Evolutionary conservation across 2,329 filamentous ascomycete genomes (phyloP), one percentile per base, ranked within the genome.

Genomic region (Fusarium sarcochroum): DNA sequence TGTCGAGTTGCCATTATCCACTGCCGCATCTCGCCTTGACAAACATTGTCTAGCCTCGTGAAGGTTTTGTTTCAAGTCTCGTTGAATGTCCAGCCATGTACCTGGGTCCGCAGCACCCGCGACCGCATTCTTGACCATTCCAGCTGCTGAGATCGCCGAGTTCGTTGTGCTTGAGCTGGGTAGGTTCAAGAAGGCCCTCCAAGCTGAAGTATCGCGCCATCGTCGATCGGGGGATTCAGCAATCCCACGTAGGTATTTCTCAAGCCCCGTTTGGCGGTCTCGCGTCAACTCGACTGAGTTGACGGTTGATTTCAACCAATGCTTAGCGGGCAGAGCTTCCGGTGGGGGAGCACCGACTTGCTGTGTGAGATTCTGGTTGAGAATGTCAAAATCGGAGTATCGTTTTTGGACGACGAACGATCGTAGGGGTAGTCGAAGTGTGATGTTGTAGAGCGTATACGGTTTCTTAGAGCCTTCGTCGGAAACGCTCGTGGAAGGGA

Each of bases 371-470:
- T 86, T 80, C 30, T 82, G 78, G 80, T 96, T 88, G 17, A 97
- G 88, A 46, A 84, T 78, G 56, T 83, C 82, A 76, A 96, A 96
- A 76, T 96, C 93, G 53, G 90, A 93, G 83, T 95, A 97, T 73
- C 93, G 91, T 80, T 94, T 95, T 74, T 90, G 89, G 7, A 94
- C 84, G 68, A 91, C 90, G 73, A 91, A 92, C 6, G 91, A 91
- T 47, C 91, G 89, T 15, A 95, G 86, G 0, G 93, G 92, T 2
- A 94, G 89, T 50, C 91, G 89, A 61, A 96, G 84, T 21, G 89
- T 90, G 78, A 94, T 90, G 78, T 93, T 92, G 83, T 94, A 95
- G 68, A 91, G 86, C 0, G 92, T 94, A 78, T 89, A 93, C 0
- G 90, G 85, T 74, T 93, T 93, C 66, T 85, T 82, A 7, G 78